Conservation (phyloP, 805 yeast genomes). For the Pichia cephalocereana region DNA sequence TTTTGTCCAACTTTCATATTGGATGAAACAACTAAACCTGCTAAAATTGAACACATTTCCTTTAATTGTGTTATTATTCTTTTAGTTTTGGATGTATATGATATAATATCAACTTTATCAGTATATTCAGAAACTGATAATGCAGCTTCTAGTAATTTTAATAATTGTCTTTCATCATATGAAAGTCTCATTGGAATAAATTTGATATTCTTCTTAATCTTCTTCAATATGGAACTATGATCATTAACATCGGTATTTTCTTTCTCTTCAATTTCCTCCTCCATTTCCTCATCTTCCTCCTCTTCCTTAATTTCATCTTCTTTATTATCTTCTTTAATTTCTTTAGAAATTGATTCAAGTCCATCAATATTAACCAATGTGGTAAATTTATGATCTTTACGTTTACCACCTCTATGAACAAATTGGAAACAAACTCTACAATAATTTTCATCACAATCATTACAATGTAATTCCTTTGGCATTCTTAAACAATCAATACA, state of each 20-base stretch:
- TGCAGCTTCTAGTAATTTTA: constrained; percentile 65
- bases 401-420: constrained; percentile 60
- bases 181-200: constrained; percentile 66
- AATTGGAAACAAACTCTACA: constrained; percentile 63
- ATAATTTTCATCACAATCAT: constrained; percentile 55
- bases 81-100: constrained; percentile 58
- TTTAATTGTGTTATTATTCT: constrained; percentile 64
- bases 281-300: constrained; percentile 3
- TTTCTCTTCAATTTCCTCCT: constrained; percentile 10
- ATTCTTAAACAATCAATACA: constrained; percentile 72
- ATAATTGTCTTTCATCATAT: constrained; percentile 56
- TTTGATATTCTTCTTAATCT: constrained; percentile 35
- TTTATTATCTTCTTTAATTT: constrained; percentile 12
- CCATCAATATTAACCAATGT: constrained; percentile 14
- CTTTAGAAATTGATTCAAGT: constrained; percentile 9
- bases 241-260: constrained; percentile 8
- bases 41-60: constrained; percentile 70
- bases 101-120: constrained; percentile 63
- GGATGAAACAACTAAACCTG: constrained; percentile 72
- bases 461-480: constrained; percentile 56
- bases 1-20: constrained; percentile 61
- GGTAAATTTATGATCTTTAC: constrained; percentile 36
- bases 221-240: constrained; percentile 22
- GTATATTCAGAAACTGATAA: constrained; percentile 73
- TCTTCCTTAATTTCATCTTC: background rate